A percentile compares a stretch with the other conserved stretches of the same genome.
These are phyloP conservation scores for Nicotiana tomentosiformis DNA, from an alignment of 257 asterid species.

Conservation along the genomic window DNA sequence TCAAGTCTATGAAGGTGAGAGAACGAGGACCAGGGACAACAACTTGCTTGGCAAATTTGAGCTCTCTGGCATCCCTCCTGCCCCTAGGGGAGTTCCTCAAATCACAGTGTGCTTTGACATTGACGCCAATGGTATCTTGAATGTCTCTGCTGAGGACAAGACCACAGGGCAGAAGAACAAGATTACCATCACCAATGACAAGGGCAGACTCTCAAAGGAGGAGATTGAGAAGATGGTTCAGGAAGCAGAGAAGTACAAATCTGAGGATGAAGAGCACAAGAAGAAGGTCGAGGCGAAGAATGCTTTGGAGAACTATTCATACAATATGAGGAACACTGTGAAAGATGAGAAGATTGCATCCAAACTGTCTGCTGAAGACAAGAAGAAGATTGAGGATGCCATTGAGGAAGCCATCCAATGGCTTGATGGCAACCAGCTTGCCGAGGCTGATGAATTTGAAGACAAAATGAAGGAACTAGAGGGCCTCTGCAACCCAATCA, in stretches of 20 bases:
- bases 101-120: conserved; percentile 78
- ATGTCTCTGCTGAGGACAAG: conserved; percentile 84
- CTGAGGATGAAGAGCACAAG: conserved; percentile 86
- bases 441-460: conserved; percentile 68
- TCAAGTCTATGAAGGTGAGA: conserved; percentile 77
- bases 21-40: conserved; percentile 73
- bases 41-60: conserved; percentile 72
- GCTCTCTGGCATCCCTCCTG: conserved; percentile 82
- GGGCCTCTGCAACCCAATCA: conserved; percentile 76
- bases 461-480: conserved; percentile 87
- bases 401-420: conserved; percentile 57
- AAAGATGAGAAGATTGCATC: conserved; percentile 79
- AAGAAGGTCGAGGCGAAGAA: conserved; percentile 80
- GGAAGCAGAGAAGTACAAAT: conserved; percentile 78
- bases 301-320: conserved; percentile 66
- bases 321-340: conserved; percentile 86
- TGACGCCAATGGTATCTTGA: conserved; percentile 73
- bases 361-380: conserved; percentile 49
- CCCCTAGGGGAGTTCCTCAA: conserved; percentile 84
- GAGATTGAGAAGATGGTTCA: conserved; percentile 87
- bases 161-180: conserved; percentile 90
- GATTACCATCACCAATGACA: conserved; percentile 80
- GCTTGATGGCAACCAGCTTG: conserved; percentile 72
- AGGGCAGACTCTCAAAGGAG: conserved; percentile 77
- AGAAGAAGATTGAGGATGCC: conserved; percentile 69